phyloP scores from a whole-genome alignment of 2,329 filamentous ascomycete species.

The Leptodontidium sp. region DNA sequence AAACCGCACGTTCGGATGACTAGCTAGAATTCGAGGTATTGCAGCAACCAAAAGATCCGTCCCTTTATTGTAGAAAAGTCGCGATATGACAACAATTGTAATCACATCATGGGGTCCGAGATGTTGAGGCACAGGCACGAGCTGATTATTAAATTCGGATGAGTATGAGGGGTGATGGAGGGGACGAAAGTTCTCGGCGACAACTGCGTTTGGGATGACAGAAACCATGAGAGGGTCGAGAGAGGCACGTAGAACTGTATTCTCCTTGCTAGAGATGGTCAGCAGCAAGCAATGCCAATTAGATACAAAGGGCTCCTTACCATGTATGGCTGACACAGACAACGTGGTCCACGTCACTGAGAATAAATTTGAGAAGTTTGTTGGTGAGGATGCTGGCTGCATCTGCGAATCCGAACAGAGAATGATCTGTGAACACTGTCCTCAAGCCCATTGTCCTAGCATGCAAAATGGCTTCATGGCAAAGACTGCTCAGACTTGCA shows the following conservation, averaged over 20 bases:
- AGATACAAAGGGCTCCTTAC: slow-evolving; percentile 57
- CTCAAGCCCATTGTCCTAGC: slow-evolving; percentile 94
- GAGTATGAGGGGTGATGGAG: slow-evolving; percentile 59
- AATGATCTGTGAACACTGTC: slow-evolving; percentile 97
- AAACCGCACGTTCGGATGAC: slow-evolving; percentile 92
- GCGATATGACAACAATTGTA: slow-evolving; percentile 96
- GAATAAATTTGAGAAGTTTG: slow-evolving; percentile 92
- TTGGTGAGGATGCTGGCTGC: slow-evolving; percentile 96
- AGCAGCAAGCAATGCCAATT: slow-evolving; percentile 37
- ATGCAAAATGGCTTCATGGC: slow-evolving; percentile 93
- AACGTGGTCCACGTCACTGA: slow-evolving; percentile 97
- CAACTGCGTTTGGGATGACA: slow-evolving; percentile 96
- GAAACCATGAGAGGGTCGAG: slow-evolving; percentile 97
- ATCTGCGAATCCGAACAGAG: slow-evolving; percentile 96
- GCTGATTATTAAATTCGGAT: slow-evolving; percentile 48
- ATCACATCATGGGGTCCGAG: slow-evolving; percentile 86
- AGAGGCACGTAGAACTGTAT: slow-evolving; percentile 92
- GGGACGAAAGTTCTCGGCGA: slow-evolving; percentile 93
- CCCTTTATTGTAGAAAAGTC: slow-evolving; percentile 98
- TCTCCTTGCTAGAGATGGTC: slow-evolving; percentile 78
- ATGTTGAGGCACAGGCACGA: slow-evolving; percentile 63
- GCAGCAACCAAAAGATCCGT: slow-evolving; percentile 96
- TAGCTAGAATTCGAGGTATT: slow-evolving; percentile 89
- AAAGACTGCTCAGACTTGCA: slow-evolving; percentile 89
- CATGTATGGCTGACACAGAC: slow-evolving; percentile 99